phyloP scores from a whole-genome alignment of 148 eudicot species.

The Chenopodium album region DNA sequence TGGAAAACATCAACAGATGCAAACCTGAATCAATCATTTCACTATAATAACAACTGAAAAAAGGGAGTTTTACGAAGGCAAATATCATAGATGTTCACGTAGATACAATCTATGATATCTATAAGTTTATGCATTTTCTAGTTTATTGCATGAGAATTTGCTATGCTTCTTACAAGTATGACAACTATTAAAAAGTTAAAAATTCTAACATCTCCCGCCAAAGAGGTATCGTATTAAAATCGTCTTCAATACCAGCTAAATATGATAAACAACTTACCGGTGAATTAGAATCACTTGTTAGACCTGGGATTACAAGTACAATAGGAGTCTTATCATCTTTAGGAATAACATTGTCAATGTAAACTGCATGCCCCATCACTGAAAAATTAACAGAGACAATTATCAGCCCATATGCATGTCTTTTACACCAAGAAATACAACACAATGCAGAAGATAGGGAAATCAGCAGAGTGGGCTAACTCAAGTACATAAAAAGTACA shows the following conservation, averaged over 20 bases:
- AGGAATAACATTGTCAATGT: conserved; percentile 36
- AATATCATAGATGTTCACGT: neutral
- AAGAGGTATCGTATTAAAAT: neutral
- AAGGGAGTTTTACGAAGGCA: neutral
- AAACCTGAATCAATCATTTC: neutral
- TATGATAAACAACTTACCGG: conserved; percentile 51
- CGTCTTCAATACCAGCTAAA: neutral
- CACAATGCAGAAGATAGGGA: neutral
- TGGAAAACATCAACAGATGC: conserved; percentile 14
- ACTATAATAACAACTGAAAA: too few species aligned
- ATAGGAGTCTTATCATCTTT: conserved; percentile 74
- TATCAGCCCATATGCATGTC: neutral
- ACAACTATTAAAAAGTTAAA: neutral
- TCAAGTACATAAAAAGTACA: neutral
- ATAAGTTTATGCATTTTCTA: neutral
- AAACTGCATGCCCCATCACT: conserved; percentile 43
- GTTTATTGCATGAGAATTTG: neutral
- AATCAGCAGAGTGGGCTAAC: neutral
- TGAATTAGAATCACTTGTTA: conserved; percentile 89
- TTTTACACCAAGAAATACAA: neutral
- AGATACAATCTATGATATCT: neutral
- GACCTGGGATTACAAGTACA: conserved; percentile 76
- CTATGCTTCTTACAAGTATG: neutral
- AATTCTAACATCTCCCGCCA: neutral
- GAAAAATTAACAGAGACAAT: conserved; percentile 22